A percentile compares a stretch with the other conserved stretches of the same genome.
Conservation (phyloP, 768 basidiomycete species). For the Tulasnella calospora region DNA sequence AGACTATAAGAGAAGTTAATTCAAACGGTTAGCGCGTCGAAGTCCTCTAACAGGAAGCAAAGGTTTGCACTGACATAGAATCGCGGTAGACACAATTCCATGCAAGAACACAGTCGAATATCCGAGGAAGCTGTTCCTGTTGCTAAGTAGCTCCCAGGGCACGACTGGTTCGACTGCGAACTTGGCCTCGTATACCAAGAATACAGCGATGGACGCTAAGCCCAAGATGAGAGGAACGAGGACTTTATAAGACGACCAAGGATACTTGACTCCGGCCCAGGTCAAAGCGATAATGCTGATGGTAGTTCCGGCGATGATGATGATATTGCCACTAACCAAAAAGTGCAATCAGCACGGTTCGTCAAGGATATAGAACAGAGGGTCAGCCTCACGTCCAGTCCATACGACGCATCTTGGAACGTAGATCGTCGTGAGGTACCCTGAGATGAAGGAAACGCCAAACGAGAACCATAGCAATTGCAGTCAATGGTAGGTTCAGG, state of each 20-base stretch:
- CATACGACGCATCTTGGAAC: conserved; percentile 22
- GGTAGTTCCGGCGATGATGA: neutral
- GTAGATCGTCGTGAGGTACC: conserved; percentile 2
- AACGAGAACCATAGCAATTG: conserved; percentile 17
- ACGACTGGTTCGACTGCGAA: neutral
- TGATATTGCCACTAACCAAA: neutral
- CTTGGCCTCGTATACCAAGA: neutral
- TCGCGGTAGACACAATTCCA: neutral
- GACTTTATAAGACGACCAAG: neutral
- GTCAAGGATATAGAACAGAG: neutral
- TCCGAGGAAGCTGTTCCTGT: neutral
- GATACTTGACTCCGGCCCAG: neutral
- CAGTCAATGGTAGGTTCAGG: conserved; percentile 26
- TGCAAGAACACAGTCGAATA: neutral
- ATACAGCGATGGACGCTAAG: neutral
- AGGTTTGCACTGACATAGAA: neutral
- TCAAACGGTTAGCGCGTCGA: neutral
- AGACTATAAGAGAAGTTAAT: neutral
- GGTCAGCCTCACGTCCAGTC: conserved; percentile 23
- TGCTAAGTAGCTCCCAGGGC: neutral
- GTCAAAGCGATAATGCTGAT: neutral
- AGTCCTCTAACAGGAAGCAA: neutral
- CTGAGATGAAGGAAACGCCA: conserved; percentile 11
- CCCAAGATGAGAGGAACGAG: neutral
- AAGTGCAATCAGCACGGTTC: neutral